Evolutionary conservation across 306 rosid species (phyloP), one percentile per base, ranked within the genome.

Genomic region (Vigna trinervia): DNA sequence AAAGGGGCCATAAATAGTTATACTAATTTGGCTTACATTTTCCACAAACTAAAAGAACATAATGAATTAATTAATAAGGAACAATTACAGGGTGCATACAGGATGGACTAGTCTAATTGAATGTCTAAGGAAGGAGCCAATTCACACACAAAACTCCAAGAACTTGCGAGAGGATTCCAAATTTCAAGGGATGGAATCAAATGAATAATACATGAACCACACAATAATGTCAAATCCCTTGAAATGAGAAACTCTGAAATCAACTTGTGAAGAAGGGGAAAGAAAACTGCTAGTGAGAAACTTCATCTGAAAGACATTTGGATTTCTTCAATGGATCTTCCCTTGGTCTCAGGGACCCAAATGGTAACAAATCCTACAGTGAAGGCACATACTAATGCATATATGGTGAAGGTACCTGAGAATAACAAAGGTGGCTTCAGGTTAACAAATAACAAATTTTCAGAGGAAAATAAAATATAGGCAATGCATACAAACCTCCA

Each of bases 301-400:
- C 56, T 76, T 90, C 86, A 92, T 95, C 94, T 90, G 89, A 95
- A 95, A 80, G 89, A 90, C 72, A 5, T 74, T 65, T 95, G 98
- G 52, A 95, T 95, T 87, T 95, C 97, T 91, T 95, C 99, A 34
- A 95, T 90, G 46, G 94, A 77, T 88, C 86, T 91, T 10, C 97
- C 99, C 76, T 95, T 95, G 12, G 99, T 95, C 85, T 95, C 99
- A 23, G 97, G 99, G 32, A 95, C 99, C 89, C 89, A 92, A 77
- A 89, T 75, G 60, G 79, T 8, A 52, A 95, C 97, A 81, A 95
- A 92, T 64, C 69, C 86, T 67, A 87, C 73, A 0, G 92, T 81
- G 19, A 92, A 86, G 74, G 92, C 92, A 54, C 92, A 82, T 39
- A 95, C 86, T 19, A 84, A 1, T 86, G 81, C 41, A 71, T 92